These are phyloP conservation scores for Phytophthora pistaciae DNA, from an alignment of 352 stramenopile genomes.

Conservation along the genomic window DNA sequence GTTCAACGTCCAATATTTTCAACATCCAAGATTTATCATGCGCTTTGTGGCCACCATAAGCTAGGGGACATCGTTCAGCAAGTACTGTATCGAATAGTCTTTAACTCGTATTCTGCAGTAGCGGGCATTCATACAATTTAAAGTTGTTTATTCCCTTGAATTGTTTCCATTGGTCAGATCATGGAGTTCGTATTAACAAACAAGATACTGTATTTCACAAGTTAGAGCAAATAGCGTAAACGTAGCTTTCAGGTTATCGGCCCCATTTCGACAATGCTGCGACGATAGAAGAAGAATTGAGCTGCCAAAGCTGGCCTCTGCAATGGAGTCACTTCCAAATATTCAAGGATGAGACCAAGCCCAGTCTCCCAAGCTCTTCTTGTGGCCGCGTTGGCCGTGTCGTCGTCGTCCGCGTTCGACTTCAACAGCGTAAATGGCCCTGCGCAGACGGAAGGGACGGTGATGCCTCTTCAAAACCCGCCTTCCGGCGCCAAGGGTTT, in stretches of 20 bases:
- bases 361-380: conserved; percentile 8
- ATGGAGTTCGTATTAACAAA: too few relatives aligned
- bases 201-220: too few relatives aligned
- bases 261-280: background rate
- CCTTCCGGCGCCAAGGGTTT: conserved; percentile 17
- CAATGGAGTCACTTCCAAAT: conserved; percentile 17
- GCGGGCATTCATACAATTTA: too few relatives aligned
- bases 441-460: conserved; percentile 20
- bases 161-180: too few relatives aligned
- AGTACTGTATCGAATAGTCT: too few relatives aligned
- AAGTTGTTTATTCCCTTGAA: too few relatives aligned
- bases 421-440: conserved; percentile 17
- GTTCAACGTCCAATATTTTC: conserved; percentile 2
- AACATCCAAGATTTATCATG: conserved; percentile 10
- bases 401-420: conserved; percentile 24
- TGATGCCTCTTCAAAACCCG: conserved; percentile 10
- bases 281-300: background rate
- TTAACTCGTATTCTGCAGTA: too few relatives aligned
- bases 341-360: conserved; percentile 14
- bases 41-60: conserved; percentile 1
- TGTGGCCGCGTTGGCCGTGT: conserved; percentile 12
- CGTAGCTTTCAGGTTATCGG: background rate
- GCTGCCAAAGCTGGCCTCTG: background rate
- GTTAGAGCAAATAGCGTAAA: background rate
- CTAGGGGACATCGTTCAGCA: too few relatives aligned